phyloP scores from a whole-genome alignment of 495 filamentous ascomycete genomes.

The Penicillium chermesinum region DNA sequence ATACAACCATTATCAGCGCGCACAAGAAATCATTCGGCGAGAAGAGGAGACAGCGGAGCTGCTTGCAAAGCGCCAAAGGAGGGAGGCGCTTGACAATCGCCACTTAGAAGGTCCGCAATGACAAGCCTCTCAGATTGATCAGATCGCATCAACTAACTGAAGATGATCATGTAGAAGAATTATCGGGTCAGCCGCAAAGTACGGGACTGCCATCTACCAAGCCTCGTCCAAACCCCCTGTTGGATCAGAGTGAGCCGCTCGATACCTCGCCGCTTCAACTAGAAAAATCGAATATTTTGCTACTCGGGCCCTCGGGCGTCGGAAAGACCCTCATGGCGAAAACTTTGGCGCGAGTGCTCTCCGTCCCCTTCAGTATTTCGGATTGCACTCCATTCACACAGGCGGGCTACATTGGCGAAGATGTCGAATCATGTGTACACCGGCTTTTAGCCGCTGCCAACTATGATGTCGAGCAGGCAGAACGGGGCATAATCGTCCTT shows the following conservation, averaged over 20 bases:
- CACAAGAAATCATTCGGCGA: constrained; percentile 68
- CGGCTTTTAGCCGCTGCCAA: constrained; percentile 83
- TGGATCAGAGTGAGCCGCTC: constrained; percentile 38
- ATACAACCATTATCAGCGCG: constrained; percentile 94
- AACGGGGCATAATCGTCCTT: constrained; percentile 89
- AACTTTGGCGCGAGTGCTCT: constrained; percentile 70
- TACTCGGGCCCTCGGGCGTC: constrained; percentile 90
- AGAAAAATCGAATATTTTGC: constrained; percentile 92
- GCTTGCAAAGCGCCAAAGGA: constrained; percentile 43
- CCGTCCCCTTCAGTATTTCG: constrained; percentile 94
- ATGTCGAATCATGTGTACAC: constrained; percentile 89
- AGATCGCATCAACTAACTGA: background rate
- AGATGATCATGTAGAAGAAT: constrained; percentile 60
- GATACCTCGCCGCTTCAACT: constrained; percentile 65
- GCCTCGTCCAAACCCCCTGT: constrained; percentile 18
- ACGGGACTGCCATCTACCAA: constrained; percentile 33
- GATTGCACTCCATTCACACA: constrained; percentile 97
- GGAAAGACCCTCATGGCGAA: constrained; percentile 96
- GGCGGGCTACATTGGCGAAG: constrained; percentile 95
- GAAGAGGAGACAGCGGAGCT: constrained; percentile 74
- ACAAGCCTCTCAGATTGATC: background rate
- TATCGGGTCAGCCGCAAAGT: constrained; percentile 64
- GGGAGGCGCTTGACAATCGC: constrained; percentile 44
- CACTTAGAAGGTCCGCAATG: constrained; percentile 56
- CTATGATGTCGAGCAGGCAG: constrained; percentile 79